Base-by-base conservation (phyloP, 441 rosid genomes). In the Viola pubescens region DNA sequence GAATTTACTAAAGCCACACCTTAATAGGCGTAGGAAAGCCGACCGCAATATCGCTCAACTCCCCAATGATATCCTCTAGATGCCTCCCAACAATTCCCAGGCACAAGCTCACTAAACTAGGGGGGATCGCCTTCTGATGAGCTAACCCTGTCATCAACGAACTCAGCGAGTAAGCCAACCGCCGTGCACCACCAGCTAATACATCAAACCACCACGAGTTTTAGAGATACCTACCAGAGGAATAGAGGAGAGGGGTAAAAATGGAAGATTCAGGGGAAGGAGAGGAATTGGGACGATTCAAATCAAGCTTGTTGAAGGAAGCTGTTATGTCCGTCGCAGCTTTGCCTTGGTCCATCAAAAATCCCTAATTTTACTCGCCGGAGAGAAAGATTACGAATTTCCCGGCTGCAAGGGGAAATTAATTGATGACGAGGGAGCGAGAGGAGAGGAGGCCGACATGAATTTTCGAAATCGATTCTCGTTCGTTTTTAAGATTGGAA, bases 81-180 rank as follows among this genome's bases (percentile, higher is more conserved):
- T 92, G 76, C 70, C 52, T 74, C 11, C 98, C 97, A 57, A 92
- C 66, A 74, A 89, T 83, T 40, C 88, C 97, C 34, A 92, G 83
- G 70, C 97, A 92, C 72, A 87, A 75, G 73, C 75, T 83, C 7
- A 84, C 74, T 59, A 92, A 81, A 62, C 82, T 82, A 26, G 87
- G 90, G 46, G 90, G 82, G 53, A 68, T 78, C 11, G 47, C 54
- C 70, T 60, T 82, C 80, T 60, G 56, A 45, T 42, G 1, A 14
- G 39, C 56, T 11, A 46, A 51, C 63, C 82, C 97, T 88, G 68
- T 52, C 51, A 62, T 51, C 26, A 34, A 48, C 46, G 60, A 52
- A 63, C 48, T 26, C 49, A 11, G 48, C 10, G 56, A 52, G 44
- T 5, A 57, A 63, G 53, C 6, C 4, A 58, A 14, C 10, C 41